These are phyloP conservation scores for Rugonectria rugulosa DNA, from an alignment of 2,329 filamentous ascomycete genomes.

Conservation along the genomic window DNA sequence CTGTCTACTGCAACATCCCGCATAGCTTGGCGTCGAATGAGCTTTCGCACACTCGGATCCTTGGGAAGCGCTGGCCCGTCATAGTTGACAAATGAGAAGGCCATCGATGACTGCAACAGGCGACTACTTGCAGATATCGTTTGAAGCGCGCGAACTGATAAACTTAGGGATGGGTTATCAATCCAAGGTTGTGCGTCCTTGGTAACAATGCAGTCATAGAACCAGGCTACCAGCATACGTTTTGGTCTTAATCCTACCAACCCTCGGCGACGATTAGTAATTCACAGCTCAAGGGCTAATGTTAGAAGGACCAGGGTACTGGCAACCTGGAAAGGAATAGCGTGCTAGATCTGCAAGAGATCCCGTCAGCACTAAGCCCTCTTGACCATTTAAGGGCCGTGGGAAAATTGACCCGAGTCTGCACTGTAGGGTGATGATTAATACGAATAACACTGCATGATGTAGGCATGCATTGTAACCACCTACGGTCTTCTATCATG, in stretches of 20 bases:
- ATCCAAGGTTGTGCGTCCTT: too few relatives aligned
- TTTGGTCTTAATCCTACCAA: too few relatives aligned
- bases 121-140: too few relatives aligned
- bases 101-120: too few relatives aligned
- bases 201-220: neutral
- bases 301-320: constrained; percentile 3
- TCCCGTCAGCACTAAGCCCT: too few relatives aligned
- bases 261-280: too few relatives aligned
- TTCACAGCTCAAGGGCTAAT: neutral
- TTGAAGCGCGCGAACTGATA: too few relatives aligned
- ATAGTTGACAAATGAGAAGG: constrained; percentile 21
- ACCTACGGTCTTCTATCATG: too few relatives aligned
- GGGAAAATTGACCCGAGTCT: neutral
- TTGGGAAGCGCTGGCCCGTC: constrained; percentile 8
- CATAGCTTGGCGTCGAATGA: constrained; percentile 22
- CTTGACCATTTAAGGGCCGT: too few relatives aligned
- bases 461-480: too few relatives aligned
- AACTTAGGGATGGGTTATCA: too few relatives aligned
- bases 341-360: neutral
- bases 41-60: constrained; percentile 16
- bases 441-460: neutral
- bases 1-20: constrained; percentile 9
- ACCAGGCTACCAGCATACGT: constrained; percentile 5
- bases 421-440: neutral
- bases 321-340: constrained; percentile 8